Evolutionary conservation across 2,329 filamentous ascomycete genomes (phyloP).

Genomic region (Aspergillus hiratsukae): DNA sequence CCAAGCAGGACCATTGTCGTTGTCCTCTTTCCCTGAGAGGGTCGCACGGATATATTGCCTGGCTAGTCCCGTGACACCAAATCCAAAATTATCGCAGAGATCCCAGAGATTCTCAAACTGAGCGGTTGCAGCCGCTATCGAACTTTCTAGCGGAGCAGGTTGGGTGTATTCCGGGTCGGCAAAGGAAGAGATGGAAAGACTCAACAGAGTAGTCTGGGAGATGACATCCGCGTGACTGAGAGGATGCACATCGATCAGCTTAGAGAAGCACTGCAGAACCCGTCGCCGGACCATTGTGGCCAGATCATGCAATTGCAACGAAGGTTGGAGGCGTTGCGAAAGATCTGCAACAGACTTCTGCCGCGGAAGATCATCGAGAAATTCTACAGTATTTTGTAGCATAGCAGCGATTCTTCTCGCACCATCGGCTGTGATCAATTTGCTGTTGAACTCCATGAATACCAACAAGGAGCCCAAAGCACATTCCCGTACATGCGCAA

Average conservation of each 20-base stretch:
- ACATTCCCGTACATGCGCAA: conserved; percentile 92
- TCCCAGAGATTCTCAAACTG: conserved; percentile 96
- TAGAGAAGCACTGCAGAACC: conserved; percentile 91
- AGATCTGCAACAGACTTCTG: conserved; percentile 87
- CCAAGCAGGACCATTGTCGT: conserved; percentile 48
- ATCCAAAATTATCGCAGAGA: conserved; percentile 87
- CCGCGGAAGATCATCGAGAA: conserved; percentile 75
- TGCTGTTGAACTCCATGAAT: conserved; percentile 89
- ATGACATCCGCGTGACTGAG: conserved; percentile 79
- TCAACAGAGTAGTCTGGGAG: conserved; percentile 85
- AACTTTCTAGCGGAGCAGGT: conserved; percentile 73
- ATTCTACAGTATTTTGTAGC: conserved; percentile 90
- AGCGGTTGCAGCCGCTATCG: conserved; percentile 84
- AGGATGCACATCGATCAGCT: conserved; percentile 82
- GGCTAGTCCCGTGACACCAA: conserved; percentile 84
- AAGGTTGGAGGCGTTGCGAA: conserved; percentile 74
- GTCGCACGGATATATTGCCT: conserved; percentile 68
- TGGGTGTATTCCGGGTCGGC: conserved; percentile 78
- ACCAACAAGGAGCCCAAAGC: conserved; percentile 85
- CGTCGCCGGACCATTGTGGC: conserved; percentile 89
- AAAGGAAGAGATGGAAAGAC: conserved; percentile 84
- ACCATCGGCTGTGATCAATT: conserved; percentile 86
- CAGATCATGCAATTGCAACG: conserved; percentile 82
- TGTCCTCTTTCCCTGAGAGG: conserved; percentile 65
- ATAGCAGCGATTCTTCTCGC: conserved; percentile 88